A percentile compares a stretch with the other conserved stretches of the same genome.
Conservation (phyloP, 2,329 filamentous ascomycete genomes). For the Fusarium protoensiforme region DNA sequence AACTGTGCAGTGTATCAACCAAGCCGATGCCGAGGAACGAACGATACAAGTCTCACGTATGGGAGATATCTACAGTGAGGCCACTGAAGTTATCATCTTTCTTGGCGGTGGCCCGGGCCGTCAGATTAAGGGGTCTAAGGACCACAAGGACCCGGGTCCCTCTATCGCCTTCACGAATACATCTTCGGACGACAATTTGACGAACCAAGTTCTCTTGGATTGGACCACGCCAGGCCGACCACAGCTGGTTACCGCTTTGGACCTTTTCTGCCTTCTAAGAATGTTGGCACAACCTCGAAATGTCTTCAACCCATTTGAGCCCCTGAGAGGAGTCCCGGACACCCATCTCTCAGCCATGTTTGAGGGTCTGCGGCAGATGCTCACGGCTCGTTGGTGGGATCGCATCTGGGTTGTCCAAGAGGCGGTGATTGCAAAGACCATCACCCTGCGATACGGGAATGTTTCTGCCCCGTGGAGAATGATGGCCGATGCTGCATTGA, state of each 20-base stretch:
- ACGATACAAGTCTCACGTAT: background rate
- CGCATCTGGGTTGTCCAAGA: slow-evolving; percentile 4
- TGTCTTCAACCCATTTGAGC: background rate
- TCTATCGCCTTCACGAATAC: background rate
- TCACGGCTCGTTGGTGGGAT: background rate
- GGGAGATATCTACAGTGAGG: background rate
- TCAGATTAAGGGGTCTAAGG: background rate
- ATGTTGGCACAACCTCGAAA: background rate
- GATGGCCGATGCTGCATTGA: background rate
- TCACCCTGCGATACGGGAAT: background rate
- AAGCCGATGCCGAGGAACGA: background rate
- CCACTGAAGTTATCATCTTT: background rate
- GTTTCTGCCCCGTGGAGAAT: background rate
- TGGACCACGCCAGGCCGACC: background rate
- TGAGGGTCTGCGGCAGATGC: background rate
- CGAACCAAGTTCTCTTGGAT: background rate
- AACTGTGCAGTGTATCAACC: background rate
- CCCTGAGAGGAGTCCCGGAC: background rate
- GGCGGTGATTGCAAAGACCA: background rate
- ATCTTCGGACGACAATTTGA: background rate
- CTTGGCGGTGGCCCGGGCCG: background rate
- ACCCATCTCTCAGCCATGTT: background rate
- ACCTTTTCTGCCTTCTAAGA: background rate
- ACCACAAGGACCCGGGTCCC: background rate
- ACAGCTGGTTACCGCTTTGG: background rate